Base-by-base conservation (phyloP, 495 filamentous ascomycete species). In the Copromyces sp. region DNA sequence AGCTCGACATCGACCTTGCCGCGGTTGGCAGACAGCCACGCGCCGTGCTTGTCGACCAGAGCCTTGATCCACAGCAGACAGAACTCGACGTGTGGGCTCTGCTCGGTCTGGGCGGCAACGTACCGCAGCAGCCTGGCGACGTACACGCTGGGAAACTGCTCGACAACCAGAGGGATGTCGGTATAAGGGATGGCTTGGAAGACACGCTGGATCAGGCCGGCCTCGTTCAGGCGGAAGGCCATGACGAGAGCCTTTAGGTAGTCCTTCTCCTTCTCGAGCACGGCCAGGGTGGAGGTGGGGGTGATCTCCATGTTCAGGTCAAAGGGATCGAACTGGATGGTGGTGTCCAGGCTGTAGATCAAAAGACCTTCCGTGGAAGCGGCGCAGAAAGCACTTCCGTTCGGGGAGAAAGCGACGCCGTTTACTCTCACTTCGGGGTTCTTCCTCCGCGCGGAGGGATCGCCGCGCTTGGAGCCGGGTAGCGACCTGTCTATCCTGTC, bases 301-400 rank as follows among this genome's bases (percentile, higher is more conserved):
- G 95, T 99, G 73, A 98, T 91, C 53, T 91, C 89, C 75, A 98
- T 91, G 77, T 97, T 94, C 7, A 99, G 90, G 80, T 99, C 96
- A 79, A 96, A 97, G 3, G 95, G 95, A 80, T 99, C 95, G 77
- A 99, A 99, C 73, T 89, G 85, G 37, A 94, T 86, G 3, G 87
- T 86, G 20, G 86, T 90, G 78, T 98, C 95, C 44, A 98, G 84
- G 70, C 91, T 93, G 81, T 97, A 99, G 73, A 99, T 90, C 68
- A 99, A 86, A 39, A 99, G 84, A 16, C 95, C 95, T 83, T 99
- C 95, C 3, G 95, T 98, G 9, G 91, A 94, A 11, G 96, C 94
- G 38, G 95, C 95, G 75, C 95, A 98, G 83, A 99, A 99, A 4
- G 93, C 86, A 38, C 92, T 89, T 37, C 94, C 94, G 24, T 91